phyloP scores from a whole-genome alignment of 331 rosid genomes.

The Stylosanthes scabra region DNA sequence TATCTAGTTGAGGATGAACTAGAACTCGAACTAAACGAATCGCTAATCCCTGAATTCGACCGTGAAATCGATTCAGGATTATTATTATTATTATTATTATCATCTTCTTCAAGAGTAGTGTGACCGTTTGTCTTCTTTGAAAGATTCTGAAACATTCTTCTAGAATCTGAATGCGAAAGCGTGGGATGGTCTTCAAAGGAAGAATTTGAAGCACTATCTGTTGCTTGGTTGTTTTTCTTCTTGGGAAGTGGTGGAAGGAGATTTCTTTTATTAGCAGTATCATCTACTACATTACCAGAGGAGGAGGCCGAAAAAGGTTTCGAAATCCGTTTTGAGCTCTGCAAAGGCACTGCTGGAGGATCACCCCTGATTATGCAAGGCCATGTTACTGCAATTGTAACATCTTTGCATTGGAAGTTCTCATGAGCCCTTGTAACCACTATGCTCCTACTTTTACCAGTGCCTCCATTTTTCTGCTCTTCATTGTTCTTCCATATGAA shows the following conservation, averaged over 20 bases:
- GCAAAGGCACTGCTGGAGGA: conserved; percentile 42
- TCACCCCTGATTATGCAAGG: conserved; percentile 68
- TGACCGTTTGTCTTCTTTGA: conserved; percentile 9
- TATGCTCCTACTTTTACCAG: conserved; percentile 49
- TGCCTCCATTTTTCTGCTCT: conserved; percentile 43
- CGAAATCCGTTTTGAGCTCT: conserved; percentile 51
- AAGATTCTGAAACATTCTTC: background rate
- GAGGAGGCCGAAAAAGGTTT: conserved; percentile 48
- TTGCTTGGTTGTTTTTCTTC: conserved; percentile 34
- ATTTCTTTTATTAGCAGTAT: conserved; percentile 39
- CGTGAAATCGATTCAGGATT: conserved; percentile 16
- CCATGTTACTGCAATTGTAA: conserved; percentile 78
- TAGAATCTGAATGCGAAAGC: conserved; percentile 13
- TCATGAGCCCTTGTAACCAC: conserved; percentile 54
- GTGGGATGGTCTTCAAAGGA: conserved; percentile 44
- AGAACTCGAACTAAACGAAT: conserved; percentile 55
- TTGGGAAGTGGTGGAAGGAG: conserved; percentile 75
- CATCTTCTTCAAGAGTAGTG: conserved; percentile 22
- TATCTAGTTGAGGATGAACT: conserved; percentile 44
- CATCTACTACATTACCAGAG: conserved; percentile 52
- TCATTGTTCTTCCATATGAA: conserved; percentile 65
- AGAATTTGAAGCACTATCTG: conserved; percentile 29
- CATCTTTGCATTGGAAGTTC: conserved; percentile 74
- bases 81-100: too few species aligned
- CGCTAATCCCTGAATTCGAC: conserved; percentile 44